phyloP scores from a whole-genome alignment of 257 asterid genomes.

The Nicotiana attenuata region DNA sequence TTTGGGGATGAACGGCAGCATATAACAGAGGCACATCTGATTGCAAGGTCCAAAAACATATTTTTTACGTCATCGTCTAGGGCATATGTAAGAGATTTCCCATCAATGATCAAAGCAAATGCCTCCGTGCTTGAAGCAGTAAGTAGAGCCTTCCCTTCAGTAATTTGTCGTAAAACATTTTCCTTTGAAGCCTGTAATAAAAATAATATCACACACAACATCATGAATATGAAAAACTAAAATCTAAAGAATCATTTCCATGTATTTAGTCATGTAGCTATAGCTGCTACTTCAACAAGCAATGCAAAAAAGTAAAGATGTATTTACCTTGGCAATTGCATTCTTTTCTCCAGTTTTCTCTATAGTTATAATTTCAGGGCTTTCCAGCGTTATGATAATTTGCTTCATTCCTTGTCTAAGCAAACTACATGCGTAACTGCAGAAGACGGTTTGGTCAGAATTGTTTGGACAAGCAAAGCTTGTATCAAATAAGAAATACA shows the following conservation, averaged over 20 bases:
- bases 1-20: slow-evolving; percentile 99
- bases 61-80: slow-evolving; percentile 57
- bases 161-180: slow-evolving; percentile 57
- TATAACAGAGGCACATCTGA: slow-evolving; percentile 84
- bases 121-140: slow-evolving; percentile 47
- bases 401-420: slow-evolving; percentile 99
- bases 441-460: slow-evolving; percentile 34
- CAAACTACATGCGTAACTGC: slow-evolving; percentile 92
- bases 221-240: background rate
- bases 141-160: slow-evolving; percentile 61
- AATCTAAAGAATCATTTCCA: background rate
- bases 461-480: slow-evolving; percentile 7
- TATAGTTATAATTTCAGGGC: slow-evolving; percentile 59
- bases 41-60: slow-evolving; percentile 71
- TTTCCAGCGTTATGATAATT: slow-evolving; percentile 57
- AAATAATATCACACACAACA: background rate
- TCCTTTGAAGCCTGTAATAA: slow-evolving; percentile 63
- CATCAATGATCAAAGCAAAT: slow-evolving; percentile 91
- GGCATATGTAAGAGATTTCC: slow-evolving; percentile 91
- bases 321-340: slow-evolving; percentile 71
- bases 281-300: background rate
- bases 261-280: background rate
- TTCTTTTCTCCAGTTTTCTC: slow-evolving; percentile 68
- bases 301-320: background rate
- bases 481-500: background rate